Evolutionary conservation across 1,284 basidiomycete genomes (phyloP), one percentile per base, ranked within the genome.

Genomic region (Sanghuangporus sanghuang): DNA sequence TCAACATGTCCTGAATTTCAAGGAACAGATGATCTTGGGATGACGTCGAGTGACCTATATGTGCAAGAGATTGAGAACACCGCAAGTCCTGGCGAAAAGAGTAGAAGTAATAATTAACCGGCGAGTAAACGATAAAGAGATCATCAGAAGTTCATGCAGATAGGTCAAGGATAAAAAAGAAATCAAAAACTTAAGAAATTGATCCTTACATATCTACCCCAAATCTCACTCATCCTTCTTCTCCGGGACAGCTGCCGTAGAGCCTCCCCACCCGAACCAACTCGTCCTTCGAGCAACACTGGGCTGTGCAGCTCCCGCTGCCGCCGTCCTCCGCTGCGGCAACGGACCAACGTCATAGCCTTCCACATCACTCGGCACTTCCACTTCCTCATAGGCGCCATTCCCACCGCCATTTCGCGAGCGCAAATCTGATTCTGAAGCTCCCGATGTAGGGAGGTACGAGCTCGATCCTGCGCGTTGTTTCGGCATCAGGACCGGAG

Each of bases 321-420:
- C 65, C 14, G 66, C 67, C 4, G 11, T n/a, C 6, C 63, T 44
- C 49, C 18, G 57, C n/a, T 32, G 27, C 27, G 27, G 27, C 5
- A 39, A 11, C 21, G 49, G 46, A 8, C 69, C 70, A 2, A 74
- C 74, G 56, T 81, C 80, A 66, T 86, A 84, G 2, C 82, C 84
- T 67, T 89, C 87, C 35, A 78, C 80, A 67, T 90, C 88, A 64
- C 83, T 86, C 48, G 82, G 83, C 27, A 85, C 82, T 65, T 86
- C 84, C 2, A 85, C 79, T 73, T 89, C 86, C 69, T 89, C 88
- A 66, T 85, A 85, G 56, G 70, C 68, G 53, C 70, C 74, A 4
- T 75, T 74, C 38, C 84, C 85, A 56, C 70, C 68, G 53, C 70
- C 74, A 4, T 75, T 74, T 39, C 84, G 77, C 64, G 78, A 78